phyloP scores from a whole-genome alignment of 2,329 filamentous ascomycete genomes.

The Fusarium xylarioides region DNA sequence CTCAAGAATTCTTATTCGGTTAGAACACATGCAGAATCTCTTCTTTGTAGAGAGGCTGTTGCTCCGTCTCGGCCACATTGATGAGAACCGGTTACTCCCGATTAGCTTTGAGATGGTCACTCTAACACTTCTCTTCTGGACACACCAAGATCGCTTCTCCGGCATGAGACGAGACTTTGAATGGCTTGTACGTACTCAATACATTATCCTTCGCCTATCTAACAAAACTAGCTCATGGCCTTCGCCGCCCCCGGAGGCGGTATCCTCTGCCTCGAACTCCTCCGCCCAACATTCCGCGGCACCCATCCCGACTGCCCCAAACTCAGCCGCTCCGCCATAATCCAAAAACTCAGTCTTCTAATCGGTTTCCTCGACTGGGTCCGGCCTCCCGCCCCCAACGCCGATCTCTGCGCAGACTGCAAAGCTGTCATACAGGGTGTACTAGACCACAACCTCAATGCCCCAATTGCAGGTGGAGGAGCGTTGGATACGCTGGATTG shows the following conservation, averaged over 20 bases:
- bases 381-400: constrained; percentile 57
- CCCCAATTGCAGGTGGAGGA: constrained; percentile 36
- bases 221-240: constrained; percentile 53
- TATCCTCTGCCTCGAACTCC: constrained; percentile 60
- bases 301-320: constrained; percentile 46
- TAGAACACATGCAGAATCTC: constrained; percentile 64
- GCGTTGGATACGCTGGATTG: constrained; percentile 46
- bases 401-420: constrained; percentile 57
- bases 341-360: constrained; percentile 61
- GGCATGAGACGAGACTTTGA: constrained; percentile 56
- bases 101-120: constrained; percentile 59
- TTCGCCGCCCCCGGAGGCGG: constrained; percentile 60
- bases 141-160: constrained; percentile 56
- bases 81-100: constrained; percentile 52
- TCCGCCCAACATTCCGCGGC: constrained; percentile 52
- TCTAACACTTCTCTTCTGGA: constrained; percentile 58
- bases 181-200: constrained; percentile 52
- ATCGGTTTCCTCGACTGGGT: constrained; percentile 63
- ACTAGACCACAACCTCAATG: constrained; percentile 59
- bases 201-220: not conserved
- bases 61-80: constrained; percentile 53
- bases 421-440: constrained; percentile 60
- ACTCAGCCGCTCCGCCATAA: constrained; percentile 58
- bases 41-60: constrained; percentile 68
- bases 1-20: constrained; percentile 55